Evolutionary conservation across 805 yeast genomes (phyloP), one percentile per base, ranked within the genome.

Genomic region (Sugiyamaella chiloensis): DNA sequence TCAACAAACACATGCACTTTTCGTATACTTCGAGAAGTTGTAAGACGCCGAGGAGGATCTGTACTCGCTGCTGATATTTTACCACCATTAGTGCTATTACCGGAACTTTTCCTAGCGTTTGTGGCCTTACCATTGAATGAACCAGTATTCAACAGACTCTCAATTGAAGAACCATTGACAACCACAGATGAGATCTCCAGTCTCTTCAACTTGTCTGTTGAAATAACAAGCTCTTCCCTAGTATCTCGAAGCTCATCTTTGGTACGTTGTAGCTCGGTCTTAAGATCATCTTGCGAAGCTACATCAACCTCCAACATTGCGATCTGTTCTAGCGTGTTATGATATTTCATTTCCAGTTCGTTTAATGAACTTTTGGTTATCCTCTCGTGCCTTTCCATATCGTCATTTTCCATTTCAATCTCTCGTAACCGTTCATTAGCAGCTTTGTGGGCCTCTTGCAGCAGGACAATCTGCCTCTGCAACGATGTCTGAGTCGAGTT

Each of bases 361-460:
- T 58, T 57, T 40, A 68, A 58, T 12, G 67, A 61, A 3, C 60
- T 48, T 27, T 64, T 56, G 35, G 69, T 58, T 36, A 63, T 64
- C 36, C 75, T 54, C 34, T 69, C 76, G 24, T 61, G 65, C 36
- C 71, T 70, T 52, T 73, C 78, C 54, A 71, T 62, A 47, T 66
- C 71, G 48, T 74, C 79, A 52, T 72, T 70, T 24, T 61, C 52
- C 43, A 69, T 69, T 57, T 74, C 78, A 14, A 72, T 66, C 21
- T 72, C 72, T 12, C 71, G 64, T 26, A 73, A 53, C 31, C 63
- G 64, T 5, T 57, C 46, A 24, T 56, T 61, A 23, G 68, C 67
- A 14, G 49, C 51, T 12, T 60, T 58, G 21, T 67, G 51, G 7
- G 68, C 72, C 9, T 53, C 58, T 27, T 64, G 57, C 35, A 69